A percentile compares a stretch with the other conserved stretches of the same genome.
These are phyloP conservation scores for Fusarium devonianum DNA, from an alignment of 2,329 filamentous ascomycete species.

Conservation along the genomic window DNA sequence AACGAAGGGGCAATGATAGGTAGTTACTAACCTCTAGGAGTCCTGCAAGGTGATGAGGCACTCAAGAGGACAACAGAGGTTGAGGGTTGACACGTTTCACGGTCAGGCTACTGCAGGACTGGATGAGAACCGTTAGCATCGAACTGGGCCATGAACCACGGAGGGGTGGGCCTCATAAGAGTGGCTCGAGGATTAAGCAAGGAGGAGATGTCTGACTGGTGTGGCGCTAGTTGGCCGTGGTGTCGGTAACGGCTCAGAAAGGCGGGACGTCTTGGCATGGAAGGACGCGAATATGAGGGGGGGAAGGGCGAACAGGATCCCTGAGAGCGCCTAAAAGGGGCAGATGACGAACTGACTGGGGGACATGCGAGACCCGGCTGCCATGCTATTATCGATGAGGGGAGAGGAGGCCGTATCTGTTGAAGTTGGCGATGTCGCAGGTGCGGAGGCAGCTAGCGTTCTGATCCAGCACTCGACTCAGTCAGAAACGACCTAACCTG, in stretches of 20 bases:
- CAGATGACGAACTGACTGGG: slow-evolving; percentile 17
- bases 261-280: slow-evolving; percentile 12
- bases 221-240: slow-evolving; percentile 34
- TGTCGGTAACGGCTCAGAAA: slow-evolving; percentile 37
- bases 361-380: slow-evolving; percentile 5
- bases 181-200: slow-evolving; percentile 20
- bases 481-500: no score
- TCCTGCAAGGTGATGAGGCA: no score
- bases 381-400: slow-evolving; percentile 6
- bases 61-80: neutral
- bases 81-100: slow-evolving; percentile 22
- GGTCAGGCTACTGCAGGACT: slow-evolving; percentile 35
- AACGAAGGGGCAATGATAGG: no score
- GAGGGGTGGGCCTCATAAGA: neutral
- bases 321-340: slow-evolving; percentile 15
- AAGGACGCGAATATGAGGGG: slow-evolving; percentile 3
- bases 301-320: slow-evolving; percentile 14
- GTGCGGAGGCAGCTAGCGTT: neutral
- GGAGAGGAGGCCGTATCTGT: slow-evolving; percentile 4
- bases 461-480: slow-evolving; percentile 9
- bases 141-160: slow-evolving; percentile 13
- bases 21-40: no score
- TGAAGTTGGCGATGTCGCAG: slow-evolving; percentile 5
- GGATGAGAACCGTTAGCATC: slow-evolving; percentile 36
- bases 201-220: slow-evolving; percentile 13